These are phyloP conservation scores for Hyphodiscus hymeniophilus DNA, from an alignment of 495 filamentous ascomycete genomes.

Conservation along the genomic window DNA sequence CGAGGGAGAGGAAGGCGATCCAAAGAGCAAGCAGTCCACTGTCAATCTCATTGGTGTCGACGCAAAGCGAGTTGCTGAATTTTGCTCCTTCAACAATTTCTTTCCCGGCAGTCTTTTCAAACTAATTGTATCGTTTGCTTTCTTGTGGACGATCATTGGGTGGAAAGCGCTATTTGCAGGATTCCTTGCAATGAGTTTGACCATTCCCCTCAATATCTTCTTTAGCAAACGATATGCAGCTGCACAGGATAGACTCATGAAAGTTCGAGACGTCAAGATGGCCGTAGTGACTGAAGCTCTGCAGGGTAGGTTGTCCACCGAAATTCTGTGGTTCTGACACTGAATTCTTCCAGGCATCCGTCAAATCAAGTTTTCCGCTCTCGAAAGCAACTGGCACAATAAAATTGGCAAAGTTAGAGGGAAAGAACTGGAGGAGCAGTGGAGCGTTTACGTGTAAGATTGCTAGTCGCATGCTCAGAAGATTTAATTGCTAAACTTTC, in stretches of 20 bases:
- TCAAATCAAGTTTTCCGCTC: conserved; percentile 81
- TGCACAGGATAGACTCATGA: conserved; percentile 69
- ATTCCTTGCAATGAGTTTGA: conserved; percentile 51
- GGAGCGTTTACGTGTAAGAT: conserved; percentile 53
- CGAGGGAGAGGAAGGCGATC: conserved; percentile 43
- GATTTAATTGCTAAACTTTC: not conserved
- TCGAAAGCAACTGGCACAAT: conserved; percentile 74
- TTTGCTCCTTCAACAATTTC: conserved; percentile 55
- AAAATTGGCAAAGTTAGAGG: conserved; percentile 58
- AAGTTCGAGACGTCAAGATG: conserved; percentile 69
- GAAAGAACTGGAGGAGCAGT: conserved; percentile 56
- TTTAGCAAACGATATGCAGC: conserved; percentile 57
- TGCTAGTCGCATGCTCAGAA: conserved; percentile 22
- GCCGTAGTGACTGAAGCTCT: conserved; percentile 72
- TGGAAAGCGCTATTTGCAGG: conserved; percentile 65
- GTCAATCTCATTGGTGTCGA: conserved; percentile 79
- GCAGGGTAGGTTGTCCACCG: conserved; percentile 36
- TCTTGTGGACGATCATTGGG: conserved; percentile 62
- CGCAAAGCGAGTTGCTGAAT: conserved; percentile 63
- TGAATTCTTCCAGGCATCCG: conserved; percentile 42
- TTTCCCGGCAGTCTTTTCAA: conserved; percentile 53
- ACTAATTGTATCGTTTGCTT: conserved; percentile 54
- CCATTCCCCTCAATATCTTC: conserved; percentile 62
- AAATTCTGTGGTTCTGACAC: not conserved
- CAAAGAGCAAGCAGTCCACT: conserved; percentile 65